phyloP scores from a whole-genome alignment of 805 yeast genomes.

The Candida morakotiae region DNA sequence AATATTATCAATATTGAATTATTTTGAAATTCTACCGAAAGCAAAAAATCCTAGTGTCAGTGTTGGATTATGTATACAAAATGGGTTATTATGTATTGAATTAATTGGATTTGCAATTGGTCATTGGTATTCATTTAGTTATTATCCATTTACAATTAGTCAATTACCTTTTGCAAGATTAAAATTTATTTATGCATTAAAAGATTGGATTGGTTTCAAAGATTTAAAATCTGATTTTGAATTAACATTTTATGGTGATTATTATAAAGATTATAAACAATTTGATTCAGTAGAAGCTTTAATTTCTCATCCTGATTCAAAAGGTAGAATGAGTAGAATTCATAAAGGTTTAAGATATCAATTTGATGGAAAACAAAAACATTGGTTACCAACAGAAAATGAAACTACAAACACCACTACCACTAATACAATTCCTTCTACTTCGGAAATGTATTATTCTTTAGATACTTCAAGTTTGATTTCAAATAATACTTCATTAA shows the following conservation, averaged over 20 bases:
- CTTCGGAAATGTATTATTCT: conserved; percentile 24
- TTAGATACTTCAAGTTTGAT: conserved; percentile 21
- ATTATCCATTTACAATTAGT: conserved; percentile 61
- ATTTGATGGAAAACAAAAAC: conserved; percentile 72
- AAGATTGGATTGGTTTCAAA: conserved; percentile 72
- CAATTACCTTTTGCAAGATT: conserved; percentile 67
- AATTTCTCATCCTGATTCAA: conserved; percentile 64
- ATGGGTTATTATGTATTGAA: conserved; percentile 76
- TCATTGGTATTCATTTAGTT: conserved; percentile 85
- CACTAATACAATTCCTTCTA: conserved; percentile 15
- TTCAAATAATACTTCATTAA: conserved; percentile 28
- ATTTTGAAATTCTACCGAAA: conserved; percentile 42
- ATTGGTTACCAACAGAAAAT: conserved; percentile 81
- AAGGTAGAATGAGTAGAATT: conserved; percentile 62
- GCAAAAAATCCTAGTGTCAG: conserved; percentile 25
- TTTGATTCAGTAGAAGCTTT: conserved; percentile 78
- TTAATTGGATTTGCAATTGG: conserved; percentile 80
- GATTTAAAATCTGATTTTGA: conserved; percentile 80
- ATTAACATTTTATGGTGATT: conserved; percentile 63
- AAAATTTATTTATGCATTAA: conserved; percentile 55
- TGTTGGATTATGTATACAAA: conserved; percentile 64
- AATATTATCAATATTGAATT: conserved; percentile 49
- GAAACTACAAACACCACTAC: conserved; percentile 9
- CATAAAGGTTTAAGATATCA: conserved; percentile 81
- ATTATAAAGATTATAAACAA: conserved; percentile 68